A percentile compares a stretch with the other conserved stretches of the same genome.
Conservation (phyloP, 345 rosid species). For the Populus ilicifolia region DNA sequence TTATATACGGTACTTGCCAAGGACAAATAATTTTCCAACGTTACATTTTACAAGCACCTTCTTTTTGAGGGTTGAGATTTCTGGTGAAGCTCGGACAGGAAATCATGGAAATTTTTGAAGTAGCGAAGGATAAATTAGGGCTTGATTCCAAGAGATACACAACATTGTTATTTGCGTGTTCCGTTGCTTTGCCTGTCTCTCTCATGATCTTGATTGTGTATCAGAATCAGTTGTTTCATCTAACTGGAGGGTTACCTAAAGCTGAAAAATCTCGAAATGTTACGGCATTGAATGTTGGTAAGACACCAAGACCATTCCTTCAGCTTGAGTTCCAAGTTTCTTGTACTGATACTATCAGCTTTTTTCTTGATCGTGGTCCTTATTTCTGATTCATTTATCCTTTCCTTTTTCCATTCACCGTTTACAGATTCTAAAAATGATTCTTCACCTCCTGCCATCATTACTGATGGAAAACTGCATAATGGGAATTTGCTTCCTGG, state of each 20-base stretch:
- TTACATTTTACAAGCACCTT: not conserved
- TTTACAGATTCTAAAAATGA: not conserved
- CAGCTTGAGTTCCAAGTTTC: not conserved
- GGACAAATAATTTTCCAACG: not conserved
- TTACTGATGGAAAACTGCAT: not conserved
- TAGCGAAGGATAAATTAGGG: slow-evolving; percentile 1
- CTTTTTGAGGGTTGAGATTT: not conserved
- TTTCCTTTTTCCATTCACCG: not conserved
- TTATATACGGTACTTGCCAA: not conserved
- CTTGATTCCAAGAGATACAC: not conserved
- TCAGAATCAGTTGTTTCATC: not conserved
- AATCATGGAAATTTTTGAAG: slow-evolving; percentile 5
- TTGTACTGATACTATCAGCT: not conserved
- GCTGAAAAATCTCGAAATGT: not conserved
- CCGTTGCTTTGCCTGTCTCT: slow-evolving; percentile 2
- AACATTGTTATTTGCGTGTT: not conserved
- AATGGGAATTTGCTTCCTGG: not conserved
- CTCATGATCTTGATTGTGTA: not conserved
- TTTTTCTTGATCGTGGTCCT: not conserved
- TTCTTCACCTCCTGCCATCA: not conserved
- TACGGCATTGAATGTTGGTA: not conserved
- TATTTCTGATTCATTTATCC: not conserved
- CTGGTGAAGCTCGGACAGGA: not conserved
- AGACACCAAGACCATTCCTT: not conserved
- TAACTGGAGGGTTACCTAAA: not conserved